phyloP scores from a whole-genome alignment of 441 rosid genomes.

The Bruguiera hainesii region DNA sequence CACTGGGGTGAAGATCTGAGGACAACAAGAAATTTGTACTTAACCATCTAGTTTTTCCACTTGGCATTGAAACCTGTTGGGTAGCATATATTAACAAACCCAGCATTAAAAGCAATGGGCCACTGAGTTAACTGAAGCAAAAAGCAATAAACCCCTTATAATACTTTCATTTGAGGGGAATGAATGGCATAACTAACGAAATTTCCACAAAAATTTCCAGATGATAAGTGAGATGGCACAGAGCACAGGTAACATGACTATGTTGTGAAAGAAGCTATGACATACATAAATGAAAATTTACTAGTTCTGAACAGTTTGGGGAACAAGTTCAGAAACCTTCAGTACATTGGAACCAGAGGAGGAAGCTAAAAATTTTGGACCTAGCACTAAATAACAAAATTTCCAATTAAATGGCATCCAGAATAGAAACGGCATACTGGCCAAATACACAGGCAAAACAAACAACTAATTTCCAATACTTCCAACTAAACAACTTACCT shows the following conservation, averaged over 20 bases:
- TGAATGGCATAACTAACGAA: background rate
- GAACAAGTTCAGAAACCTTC: background rate
- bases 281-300: background rate
- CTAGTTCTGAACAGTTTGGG: background rate
- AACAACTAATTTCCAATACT: background rate
- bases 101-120: too few species aligned
- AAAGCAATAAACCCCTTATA: background rate
- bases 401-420: background rate
- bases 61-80: too few species aligned
- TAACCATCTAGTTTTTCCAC: background rate
- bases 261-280: background rate
- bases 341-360: background rate
- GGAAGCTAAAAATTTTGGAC: background rate
- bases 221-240: too few species aligned
- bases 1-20: background rate
- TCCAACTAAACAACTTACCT: constrained; percentile 10
- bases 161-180: background rate
- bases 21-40: background rate
- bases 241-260: background rate
- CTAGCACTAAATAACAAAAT: constrained; percentile 1
- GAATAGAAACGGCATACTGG: background rate
- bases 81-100: too few species aligned
- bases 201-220: too few species aligned
- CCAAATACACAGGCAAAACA: background rate
- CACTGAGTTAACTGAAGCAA: background rate